Conservation (phyloP, 768 basidiomycete species). For the Leucocoprinus leucothites region DNA sequence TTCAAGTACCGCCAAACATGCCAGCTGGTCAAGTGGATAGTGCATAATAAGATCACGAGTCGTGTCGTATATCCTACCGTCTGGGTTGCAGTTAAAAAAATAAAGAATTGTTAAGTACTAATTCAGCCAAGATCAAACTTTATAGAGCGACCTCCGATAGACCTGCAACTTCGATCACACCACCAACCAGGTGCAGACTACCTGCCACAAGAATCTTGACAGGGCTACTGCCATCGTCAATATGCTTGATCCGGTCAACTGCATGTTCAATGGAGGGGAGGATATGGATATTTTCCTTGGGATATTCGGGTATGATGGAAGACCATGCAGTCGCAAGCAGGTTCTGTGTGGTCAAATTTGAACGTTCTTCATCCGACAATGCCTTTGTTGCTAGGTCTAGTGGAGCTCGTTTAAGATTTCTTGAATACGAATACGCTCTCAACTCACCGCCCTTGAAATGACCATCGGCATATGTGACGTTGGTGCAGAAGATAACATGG, state of each 20-base stretch:
- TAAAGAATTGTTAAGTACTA: no score
- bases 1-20: no score
- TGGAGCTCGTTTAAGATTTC: neutral
- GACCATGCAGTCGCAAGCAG: slow-evolving; percentile 77
- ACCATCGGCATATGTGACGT: slow-evolving; percentile 91
- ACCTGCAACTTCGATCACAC: slow-evolving; percentile 87
- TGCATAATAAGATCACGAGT: no score
- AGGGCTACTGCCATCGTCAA: slow-evolving; percentile 27
- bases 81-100: no score
- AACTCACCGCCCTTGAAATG: slow-evolving; percentile 81
- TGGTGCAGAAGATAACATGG: slow-evolving; percentile 91
- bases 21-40: no score
- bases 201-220: slow-evolving; percentile 82
- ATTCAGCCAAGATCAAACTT: slow-evolving; percentile 9
- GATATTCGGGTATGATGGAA: slow-evolving; percentile 56
- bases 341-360: slow-evolving; percentile 69
- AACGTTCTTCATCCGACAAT: slow-evolving; percentile 58
- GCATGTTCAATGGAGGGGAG: slow-evolving; percentile 90
- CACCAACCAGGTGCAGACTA: slow-evolving; percentile 91
- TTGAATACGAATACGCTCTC: neutral
- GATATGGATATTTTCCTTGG: slow-evolving; percentile 64
- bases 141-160: slow-evolving; percentile 68
- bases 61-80: no score
- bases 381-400: slow-evolving; percentile 78
- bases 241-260: slow-evolving; percentile 54